Base-by-base conservation (phyloP, 306 rosid species). In the Psophocarpus tetragonolobus region DNA sequence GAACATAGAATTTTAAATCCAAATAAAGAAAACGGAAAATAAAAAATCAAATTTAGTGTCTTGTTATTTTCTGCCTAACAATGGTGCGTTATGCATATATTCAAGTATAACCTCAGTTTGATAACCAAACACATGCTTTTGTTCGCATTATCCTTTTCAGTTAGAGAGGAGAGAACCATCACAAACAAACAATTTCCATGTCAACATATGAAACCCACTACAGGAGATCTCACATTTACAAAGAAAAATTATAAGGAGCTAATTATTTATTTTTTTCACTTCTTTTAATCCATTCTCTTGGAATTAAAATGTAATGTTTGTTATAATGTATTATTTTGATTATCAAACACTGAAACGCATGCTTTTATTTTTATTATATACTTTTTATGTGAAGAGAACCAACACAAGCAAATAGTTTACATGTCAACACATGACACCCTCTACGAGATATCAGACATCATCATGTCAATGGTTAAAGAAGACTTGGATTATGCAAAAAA, bases 321-420 rank as follows among this genome's bases (percentile, higher is more conserved):
- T 44, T 44, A 12, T 13, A 44, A 44, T 39, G 71, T 42, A 63
- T 33, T 18, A 24, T 13, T 56, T 62, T 61, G 42, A 30, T 8
- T 38, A 62, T 30, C 50, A 68, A 65, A 69, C 68, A 47, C n/a
- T 47, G 8, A 47, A 47, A 47, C 54, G 7, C 58, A 50, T 50
- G 58, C 11, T 50, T 50, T 50, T 27, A 50, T 7, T 50, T 15
- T 6, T 47, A 15, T 47, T 4, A 15, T 4, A 15, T 47, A 20
- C 54, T 47, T 47, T 47, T 47, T n/a, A 47, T 47, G 54, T 15
- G 54, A 47, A 47, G 20, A 47, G 54, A n/a, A 47, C 54, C 21
- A 47, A 47, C 54, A 15, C 41, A 32, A 35, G 65, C 71, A 79
- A 36, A 38, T 64, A 58, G 44, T 69, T 20, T 69, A 15, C 71